Conservation (phyloP, 225 moss, liverwort and hornwort species). For the Asterella californica region DNA sequence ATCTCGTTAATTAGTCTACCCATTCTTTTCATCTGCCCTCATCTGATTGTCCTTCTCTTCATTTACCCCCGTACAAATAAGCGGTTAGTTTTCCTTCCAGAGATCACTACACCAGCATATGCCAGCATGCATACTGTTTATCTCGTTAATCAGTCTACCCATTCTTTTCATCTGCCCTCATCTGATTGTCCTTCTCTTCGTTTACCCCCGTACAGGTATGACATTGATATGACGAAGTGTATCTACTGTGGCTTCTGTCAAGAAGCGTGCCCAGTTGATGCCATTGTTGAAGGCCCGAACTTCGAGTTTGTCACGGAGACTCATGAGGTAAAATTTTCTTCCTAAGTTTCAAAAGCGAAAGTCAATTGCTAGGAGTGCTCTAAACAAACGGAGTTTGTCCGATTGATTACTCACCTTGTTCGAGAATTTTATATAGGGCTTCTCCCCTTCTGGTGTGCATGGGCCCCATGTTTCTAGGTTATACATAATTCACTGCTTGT, state of each 20-base stretch:
- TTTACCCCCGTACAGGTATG: constrained; percentile 54
- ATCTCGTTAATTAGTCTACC: not conserved
- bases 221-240: constrained; percentile 96
- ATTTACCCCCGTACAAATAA: constrained; percentile 27
- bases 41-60: not conserved
- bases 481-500: not conserved
- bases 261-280: constrained; percentile 97
- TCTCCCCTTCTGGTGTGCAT: no score
- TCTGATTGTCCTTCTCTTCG: not conserved
- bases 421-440: no score
- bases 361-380: not conserved
- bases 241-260: constrained; percentile 93
- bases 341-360: not conserved
- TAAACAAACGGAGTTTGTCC: not conserved
- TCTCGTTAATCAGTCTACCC: not conserved
- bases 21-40: not conserved
- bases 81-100: not conserved
- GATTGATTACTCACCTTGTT: not conserved
- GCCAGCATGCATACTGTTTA: not conserved
- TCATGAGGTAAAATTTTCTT: constrained; percentile 62
- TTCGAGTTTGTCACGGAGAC: constrained; percentile 89
- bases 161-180: not conserved
- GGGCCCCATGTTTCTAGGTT: not conserved
- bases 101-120: not conserved
- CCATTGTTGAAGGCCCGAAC: constrained; percentile 88